Evolutionary conservation across 75 land plant species (phyloP).

Genomic region (Cupressus sempervirens): DNA sequence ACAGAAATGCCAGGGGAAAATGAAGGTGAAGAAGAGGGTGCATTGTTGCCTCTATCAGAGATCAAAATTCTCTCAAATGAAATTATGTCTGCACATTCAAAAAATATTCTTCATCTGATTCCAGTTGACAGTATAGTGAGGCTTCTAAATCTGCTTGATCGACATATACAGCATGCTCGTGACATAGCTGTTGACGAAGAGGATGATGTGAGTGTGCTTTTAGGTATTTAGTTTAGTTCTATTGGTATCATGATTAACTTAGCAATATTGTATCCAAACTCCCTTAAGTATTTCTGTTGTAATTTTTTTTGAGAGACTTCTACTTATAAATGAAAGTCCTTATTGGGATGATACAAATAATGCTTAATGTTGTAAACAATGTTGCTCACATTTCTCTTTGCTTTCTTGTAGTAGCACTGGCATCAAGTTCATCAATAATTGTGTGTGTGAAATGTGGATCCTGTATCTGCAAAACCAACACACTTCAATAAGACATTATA

Average conservation of each 20-base stretch:
- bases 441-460: too few species aligned
- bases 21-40: conserved; percentile 54
- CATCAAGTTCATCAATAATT: not conserved
- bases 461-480: too few species aligned
- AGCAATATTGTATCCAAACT: not conserved
- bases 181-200: conserved; percentile 66
- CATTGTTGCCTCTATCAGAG: conserved; percentile 54
- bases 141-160: conserved; percentile 70
- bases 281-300: not conserved
- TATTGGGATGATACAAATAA: not conserved
- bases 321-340: not conserved
- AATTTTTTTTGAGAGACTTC: not conserved
- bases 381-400: not conserved
- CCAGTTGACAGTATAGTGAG: conserved; percentile 68
- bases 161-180: conserved; percentile 73
- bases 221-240: not conserved
- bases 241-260: not conserved
- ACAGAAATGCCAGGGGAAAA: conserved; percentile 66
- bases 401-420: not conserved
- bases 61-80: conserved; percentile 65
- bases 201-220: conserved; percentile 64
- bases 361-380: not conserved
- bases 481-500: too few species aligned
- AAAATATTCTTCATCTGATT: conserved; percentile 60
- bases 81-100: conserved; percentile 57